A percentile compares a stretch with the other conserved stretches of the same genome.
These are phyloP conservation scores for Cercospora canescens DNA, from an alignment of 2,329 filamentous ascomycete species.

Conservation along the genomic window DNA sequence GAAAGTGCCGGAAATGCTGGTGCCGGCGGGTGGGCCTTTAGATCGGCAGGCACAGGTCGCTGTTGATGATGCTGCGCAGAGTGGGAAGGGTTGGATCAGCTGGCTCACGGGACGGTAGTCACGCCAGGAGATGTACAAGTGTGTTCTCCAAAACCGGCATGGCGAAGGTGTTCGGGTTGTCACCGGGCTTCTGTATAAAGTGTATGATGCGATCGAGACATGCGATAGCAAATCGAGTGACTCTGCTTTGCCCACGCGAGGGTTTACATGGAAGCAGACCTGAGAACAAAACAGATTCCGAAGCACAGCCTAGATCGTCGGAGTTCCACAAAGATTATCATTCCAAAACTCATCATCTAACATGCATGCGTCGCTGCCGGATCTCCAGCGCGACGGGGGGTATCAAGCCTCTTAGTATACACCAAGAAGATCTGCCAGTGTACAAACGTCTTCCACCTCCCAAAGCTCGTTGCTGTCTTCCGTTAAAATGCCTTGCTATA, in stretches of 20 bases:
- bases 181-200: neutral
- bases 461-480: neutral
- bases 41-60: slow-evolving; percentile 48
- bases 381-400: neutral
- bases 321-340: neutral
- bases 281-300: neutral
- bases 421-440: neutral
- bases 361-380: neutral
- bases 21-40: slow-evolving; percentile 43
- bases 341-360: neutral
- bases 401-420: slow-evolving; percentile 1
- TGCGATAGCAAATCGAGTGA: neutral
- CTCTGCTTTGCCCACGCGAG: neutral
- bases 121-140: neutral
- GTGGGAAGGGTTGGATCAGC: slow-evolving; percentile 47
- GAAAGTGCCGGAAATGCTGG: slow-evolving; percentile 29
- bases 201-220: neutral
- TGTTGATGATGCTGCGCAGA: slow-evolving; percentile 37
- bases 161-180: slow-evolving; percentile 3
- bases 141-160: slow-evolving; percentile 14
- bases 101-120: slow-evolving; percentile 42
- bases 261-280: neutral
- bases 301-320: neutral
- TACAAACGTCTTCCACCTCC: neutral
- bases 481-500: neutral